Base-by-base conservation (phyloP, 129 eudicot species). In the Escallonia rubra region DNA sequence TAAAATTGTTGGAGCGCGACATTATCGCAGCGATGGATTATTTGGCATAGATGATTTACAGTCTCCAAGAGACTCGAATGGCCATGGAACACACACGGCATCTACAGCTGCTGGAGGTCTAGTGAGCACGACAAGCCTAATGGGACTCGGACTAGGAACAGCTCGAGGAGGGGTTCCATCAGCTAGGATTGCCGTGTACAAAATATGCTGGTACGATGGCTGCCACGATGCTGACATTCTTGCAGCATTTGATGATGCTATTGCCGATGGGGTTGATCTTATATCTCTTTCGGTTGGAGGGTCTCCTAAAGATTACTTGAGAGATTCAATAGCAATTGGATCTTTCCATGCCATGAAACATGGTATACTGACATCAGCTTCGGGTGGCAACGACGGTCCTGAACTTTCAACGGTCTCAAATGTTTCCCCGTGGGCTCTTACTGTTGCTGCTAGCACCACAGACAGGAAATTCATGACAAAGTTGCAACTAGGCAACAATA, bases 101-200 rank as follows among this genome's bases (percentile, higher is more conserved):
- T 82, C 87, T 13, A 82, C 69, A 7, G 81, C 76, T 5, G 84
- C 84, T 0, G 87, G 87, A 2, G 46, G 74, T 43, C 1, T 61
- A 2, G 83, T 81, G 6, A 13, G 43, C 43, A 54, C 10, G 13
- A 73, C 87, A n/a, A 82, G 67, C 76, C 39, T 82, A 49, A 46
- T 5, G 13, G 88, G 81, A 1, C 51, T 78, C 7, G 87, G 50
- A 1, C 4, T 7, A 0, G 87, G 87, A 40, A 82, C 78, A 43
- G 84, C 88, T 8, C 70, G 84, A 6, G 88, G 88, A 4, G 84
- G 63, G n/a, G 84, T 79, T 4, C 84, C 84, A 10, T 57, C 73
- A 1, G 78, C 79, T 2, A 72, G 84, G 4, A 51, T 83, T 7
- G 88, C 88, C 5, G 79, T 65, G 8, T 83, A 83, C 76, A 83